phyloP scores from a whole-genome alignment of 1,139 yeast genomes.

The Hansenula lynferdii region DNA sequence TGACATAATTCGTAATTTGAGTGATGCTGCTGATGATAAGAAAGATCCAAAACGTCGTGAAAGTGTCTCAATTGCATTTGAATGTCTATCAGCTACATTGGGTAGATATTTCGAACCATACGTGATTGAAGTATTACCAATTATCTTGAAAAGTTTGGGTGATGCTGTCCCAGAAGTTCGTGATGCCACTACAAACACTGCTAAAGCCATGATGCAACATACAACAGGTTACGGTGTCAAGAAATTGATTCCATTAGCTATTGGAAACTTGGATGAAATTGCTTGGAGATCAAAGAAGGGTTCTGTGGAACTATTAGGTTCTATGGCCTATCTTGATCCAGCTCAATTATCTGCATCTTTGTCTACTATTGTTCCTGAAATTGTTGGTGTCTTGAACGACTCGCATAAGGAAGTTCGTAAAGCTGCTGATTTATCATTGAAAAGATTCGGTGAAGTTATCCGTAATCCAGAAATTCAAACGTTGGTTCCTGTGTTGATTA shows the following conservation, averaged over 20 bases:
- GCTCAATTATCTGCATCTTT: slow-evolving; percentile 86
- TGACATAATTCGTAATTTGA: slow-evolving; percentile 69
- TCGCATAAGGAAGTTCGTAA: slow-evolving; percentile 95
- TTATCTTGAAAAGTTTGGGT: slow-evolving; percentile 76
- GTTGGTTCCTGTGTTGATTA: slow-evolving; percentile 81
- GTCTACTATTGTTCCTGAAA: slow-evolving; percentile 89
- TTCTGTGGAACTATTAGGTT: slow-evolving; percentile 90
- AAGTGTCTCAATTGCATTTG: slow-evolving; percentile 85
- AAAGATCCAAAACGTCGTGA: slow-evolving; percentile 73
- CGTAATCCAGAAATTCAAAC: slow-evolving; percentile 95
- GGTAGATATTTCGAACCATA: slow-evolving; percentile 89
- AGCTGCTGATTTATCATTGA: slow-evolving; percentile 87
- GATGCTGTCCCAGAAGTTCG: slow-evolving; percentile 84
- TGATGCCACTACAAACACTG: slow-evolving; percentile 82
- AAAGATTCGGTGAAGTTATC: slow-evolving; percentile 93
- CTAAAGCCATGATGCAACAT: slow-evolving; percentile 82
- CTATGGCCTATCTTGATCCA: slow-evolving; percentile 98
- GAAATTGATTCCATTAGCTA: slow-evolving; percentile 85
- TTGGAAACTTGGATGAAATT: slow-evolving; percentile 78
- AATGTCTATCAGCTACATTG: slow-evolving; percentile 72
- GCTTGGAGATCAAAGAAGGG: slow-evolving; percentile 98
- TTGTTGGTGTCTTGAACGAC: slow-evolving; percentile 91
- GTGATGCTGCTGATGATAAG: slow-evolving; percentile 88
- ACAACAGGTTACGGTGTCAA: slow-evolving; percentile 93
- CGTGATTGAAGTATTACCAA: slow-evolving; percentile 82